phyloP scores from a whole-genome alignment of 208 protist species.

The Leptomonas pyrrhocoris region DNA sequence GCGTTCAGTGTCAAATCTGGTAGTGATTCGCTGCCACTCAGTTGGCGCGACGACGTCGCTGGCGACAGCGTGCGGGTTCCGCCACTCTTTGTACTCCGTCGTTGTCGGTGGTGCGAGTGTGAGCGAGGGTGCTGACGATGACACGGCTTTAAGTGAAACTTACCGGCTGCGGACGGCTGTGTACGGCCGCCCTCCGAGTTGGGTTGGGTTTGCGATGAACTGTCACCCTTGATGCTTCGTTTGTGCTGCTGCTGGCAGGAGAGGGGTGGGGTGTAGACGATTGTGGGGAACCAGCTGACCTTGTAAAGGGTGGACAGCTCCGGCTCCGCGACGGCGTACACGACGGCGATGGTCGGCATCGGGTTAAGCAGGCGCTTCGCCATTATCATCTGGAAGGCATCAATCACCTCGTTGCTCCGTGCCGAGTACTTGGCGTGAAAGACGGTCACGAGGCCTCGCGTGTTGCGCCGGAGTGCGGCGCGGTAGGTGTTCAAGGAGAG shows the following conservation, averaged over 20 bases:
- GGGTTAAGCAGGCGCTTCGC: constrained; percentile 55
- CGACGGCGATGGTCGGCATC: constrained; percentile 73
- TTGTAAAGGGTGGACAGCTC: constrained; percentile 79
- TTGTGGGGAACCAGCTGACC: constrained; percentile 83
- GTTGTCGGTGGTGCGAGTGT: constrained; percentile 5
- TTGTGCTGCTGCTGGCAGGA: not conserved
- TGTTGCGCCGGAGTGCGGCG: constrained; percentile 45
- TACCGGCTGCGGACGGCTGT: not conserved
- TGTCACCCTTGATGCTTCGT: not conserved
- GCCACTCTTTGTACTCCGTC: not conserved
- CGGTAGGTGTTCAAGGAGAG: constrained; percentile 60
- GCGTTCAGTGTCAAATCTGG: not conserved
- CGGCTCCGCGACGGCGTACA: constrained; percentile 83
- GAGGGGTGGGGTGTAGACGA: constrained; percentile 72
- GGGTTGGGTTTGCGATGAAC: not conserved
- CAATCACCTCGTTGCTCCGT: constrained; percentile 65
- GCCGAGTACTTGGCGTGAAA: constrained; percentile 85
- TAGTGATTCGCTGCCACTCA: constrained; percentile 19
- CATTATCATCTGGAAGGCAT: constrained; percentile 65
- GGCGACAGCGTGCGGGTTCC: not conserved
- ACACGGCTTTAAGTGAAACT: not conserved
- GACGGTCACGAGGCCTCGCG: constrained; percentile 67
- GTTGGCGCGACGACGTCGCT: not conserved
- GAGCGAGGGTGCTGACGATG: constrained; percentile 7
- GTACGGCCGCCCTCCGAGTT: not conserved